Percentiles rank a stretch among this genome's conserved stretches.
These are phyloP conservation scores for Blastocystis hominis DNA, from an alignment of 352 stramenopile genomes.

Conservation along the genomic window DNA sequence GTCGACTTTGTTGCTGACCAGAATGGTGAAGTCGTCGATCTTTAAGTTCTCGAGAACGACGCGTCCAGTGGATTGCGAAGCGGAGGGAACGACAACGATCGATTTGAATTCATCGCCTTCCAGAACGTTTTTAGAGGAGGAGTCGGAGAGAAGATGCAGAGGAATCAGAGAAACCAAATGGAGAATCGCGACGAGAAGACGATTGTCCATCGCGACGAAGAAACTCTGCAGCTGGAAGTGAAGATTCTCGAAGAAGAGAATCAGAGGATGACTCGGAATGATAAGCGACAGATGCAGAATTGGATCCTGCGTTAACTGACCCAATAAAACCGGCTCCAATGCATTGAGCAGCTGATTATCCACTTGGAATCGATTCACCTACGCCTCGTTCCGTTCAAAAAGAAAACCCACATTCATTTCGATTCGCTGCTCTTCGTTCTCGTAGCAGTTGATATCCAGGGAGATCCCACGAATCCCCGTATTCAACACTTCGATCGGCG, in stretches of 20 bases:
- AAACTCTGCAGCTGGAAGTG: not conserved
- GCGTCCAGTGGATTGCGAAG: not conserved
- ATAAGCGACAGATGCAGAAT: not conserved
- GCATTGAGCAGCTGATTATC: constrained; percentile 41
- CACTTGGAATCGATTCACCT: not conserved
- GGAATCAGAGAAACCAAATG: not conserved
- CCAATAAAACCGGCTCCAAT: constrained; percentile 20
- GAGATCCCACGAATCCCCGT: not conserved
- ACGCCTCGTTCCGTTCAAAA: not conserved
- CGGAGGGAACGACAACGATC: not conserved
- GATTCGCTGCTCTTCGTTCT: not conserved
- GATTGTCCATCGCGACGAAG: constrained; percentile 26
- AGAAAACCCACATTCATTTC: not conserved
- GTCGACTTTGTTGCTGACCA: constrained; percentile 20
- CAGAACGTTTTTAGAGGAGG: not conserved
- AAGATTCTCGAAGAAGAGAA: constrained; percentile 38
- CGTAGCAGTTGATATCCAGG: not conserved
- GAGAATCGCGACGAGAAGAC: constrained; percentile 3
- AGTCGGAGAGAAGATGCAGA: not conserved
- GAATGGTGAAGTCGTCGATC: constrained; percentile 8
- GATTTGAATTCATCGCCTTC: not conserved
- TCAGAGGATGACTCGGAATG: not conserved
- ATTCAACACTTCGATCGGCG: constrained; percentile 24
- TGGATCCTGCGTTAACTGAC: not conserved
- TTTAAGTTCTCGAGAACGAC: constrained; percentile 10